Evolutionary conservation across 139 green algal species (phyloP).

Genomic region (Mesotaenium endlicherianum): DNA sequence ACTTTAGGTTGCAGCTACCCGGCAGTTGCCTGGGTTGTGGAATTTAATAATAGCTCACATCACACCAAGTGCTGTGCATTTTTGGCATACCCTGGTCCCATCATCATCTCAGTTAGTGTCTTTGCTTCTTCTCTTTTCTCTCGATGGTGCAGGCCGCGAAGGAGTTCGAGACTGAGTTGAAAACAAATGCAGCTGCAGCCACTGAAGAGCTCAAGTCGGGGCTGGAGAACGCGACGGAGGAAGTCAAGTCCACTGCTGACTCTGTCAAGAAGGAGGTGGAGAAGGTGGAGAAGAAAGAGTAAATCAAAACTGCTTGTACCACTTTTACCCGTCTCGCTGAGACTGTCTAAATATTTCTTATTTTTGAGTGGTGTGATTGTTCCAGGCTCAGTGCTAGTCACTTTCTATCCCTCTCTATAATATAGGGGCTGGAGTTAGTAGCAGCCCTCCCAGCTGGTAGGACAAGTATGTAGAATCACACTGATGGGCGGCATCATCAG

Average conservation of each 20-base stretch:
- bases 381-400: too few species aligned
- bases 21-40: not conserved
- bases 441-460: too few species aligned
- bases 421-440: too few species aligned
- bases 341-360: too few species aligned
- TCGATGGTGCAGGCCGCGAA: conserved; percentile 38
- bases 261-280: not conserved
- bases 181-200: conserved; percentile 8
- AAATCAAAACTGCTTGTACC: too few species aligned
- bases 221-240: not conserved
- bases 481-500: too few species aligned
- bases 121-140: not conserved
- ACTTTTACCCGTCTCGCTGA: too few species aligned
- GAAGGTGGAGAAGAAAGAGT: conserved; percentile 10
- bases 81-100: not conserved
- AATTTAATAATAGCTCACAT: not conserved
- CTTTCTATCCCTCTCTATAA: too few species aligned
- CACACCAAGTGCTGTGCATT: not conserved
- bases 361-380: too few species aligned
- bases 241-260: not conserved
- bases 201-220: not conserved
- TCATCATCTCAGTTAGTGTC: not conserved
- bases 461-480: too few species aligned
- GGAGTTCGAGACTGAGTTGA: conserved; percentile 47
- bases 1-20: not conserved